Percentiles rank a stretch among this genome's conserved stretches.
Evolutionary conservation across 768 basidiomycete species (phyloP).

Genomic region (Favolaschia claudopus): DNA sequence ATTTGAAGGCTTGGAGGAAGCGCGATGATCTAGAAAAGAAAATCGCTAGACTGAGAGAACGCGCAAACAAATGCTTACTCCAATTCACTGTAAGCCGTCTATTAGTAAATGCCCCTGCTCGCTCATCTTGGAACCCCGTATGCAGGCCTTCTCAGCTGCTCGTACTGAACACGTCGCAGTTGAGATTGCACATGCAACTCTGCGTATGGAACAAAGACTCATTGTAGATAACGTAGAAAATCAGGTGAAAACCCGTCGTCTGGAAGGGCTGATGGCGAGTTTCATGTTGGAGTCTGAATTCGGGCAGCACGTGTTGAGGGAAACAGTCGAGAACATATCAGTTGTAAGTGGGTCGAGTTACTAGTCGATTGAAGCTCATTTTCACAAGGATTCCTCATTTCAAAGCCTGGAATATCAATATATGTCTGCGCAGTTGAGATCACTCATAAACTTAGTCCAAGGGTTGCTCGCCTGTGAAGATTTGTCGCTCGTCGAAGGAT

Average conservation of each 20-base stretch:
- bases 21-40: conserved; percentile 14
- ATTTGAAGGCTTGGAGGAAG: conserved; percentile 17
- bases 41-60: conserved; percentile 11
- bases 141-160: conserved; percentile 13
- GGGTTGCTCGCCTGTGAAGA: not conserved
- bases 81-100: conserved; percentile 8
- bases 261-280: conserved; percentile 15
- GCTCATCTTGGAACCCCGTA: not conserved
- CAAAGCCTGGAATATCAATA: conserved; percentile 10
- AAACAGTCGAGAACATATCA: conserved; percentile 8
- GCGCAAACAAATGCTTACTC: conserved; percentile 11
- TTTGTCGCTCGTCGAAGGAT: not conserved
- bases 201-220: conserved; percentile 10
- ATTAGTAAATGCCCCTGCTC: not conserved
- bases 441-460: conserved; percentile 2
- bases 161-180: not conserved
- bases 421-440: conserved; percentile 6
- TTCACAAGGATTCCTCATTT: conserved; percentile 4
- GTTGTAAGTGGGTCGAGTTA: not conserved
- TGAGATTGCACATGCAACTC: not conserved
- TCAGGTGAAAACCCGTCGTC: not conserved
- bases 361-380: not conserved
- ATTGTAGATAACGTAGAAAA: conserved; percentile 14
- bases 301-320: conserved; percentile 1
- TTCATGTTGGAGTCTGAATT: conserved; percentile 5